Evolutionary conservation across 1,284 basidiomycete genomes (phyloP).

Genomic region (Apiotrichum mycotoxinovorans): DNA sequence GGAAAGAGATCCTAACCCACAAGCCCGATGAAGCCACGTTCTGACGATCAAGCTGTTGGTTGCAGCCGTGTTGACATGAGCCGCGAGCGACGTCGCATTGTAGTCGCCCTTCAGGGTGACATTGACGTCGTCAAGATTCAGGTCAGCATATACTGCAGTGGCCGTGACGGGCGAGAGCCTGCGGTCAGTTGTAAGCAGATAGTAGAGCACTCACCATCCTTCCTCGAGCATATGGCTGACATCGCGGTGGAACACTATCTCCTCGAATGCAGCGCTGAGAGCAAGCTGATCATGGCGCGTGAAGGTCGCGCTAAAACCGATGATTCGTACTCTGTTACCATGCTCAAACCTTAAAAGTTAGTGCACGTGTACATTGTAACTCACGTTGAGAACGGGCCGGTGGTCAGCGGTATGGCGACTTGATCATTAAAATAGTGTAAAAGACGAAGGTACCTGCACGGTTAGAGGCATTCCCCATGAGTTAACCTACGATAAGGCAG

Average conservation of each 20-base stretch:
- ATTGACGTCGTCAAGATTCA: constrained; percentile 66
- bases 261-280: constrained; percentile 80
- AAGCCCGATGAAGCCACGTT: constrained; percentile 75
- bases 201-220: constrained; percentile 62
- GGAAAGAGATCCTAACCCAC: constrained; percentile 49
- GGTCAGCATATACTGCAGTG: constrained; percentile 70
- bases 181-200: background rate
- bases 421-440: constrained; percentile 44
- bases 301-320: constrained; percentile 96
- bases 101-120: constrained; percentile 72
- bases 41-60: constrained; percentile 73
- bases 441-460: constrained; percentile 33
- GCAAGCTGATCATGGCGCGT: constrained; percentile 86
- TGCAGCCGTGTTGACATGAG: constrained; percentile 70
- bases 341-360: constrained; percentile 12
- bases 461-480: background rate
- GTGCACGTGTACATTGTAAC: background rate
- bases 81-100: constrained; percentile 67
- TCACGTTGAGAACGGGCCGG: constrained; percentile 24
- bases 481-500: constrained; percentile 72
- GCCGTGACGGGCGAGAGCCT: constrained; percentile 83
- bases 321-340: constrained; percentile 63
- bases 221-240: constrained; percentile 91
- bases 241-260: constrained; percentile 91
- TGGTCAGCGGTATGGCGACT: constrained; percentile 28